These are phyloP conservation scores for Arbutus unedo DNA, from an alignment of 148 eudicot genomes.

Conservation along the genomic window DNA sequence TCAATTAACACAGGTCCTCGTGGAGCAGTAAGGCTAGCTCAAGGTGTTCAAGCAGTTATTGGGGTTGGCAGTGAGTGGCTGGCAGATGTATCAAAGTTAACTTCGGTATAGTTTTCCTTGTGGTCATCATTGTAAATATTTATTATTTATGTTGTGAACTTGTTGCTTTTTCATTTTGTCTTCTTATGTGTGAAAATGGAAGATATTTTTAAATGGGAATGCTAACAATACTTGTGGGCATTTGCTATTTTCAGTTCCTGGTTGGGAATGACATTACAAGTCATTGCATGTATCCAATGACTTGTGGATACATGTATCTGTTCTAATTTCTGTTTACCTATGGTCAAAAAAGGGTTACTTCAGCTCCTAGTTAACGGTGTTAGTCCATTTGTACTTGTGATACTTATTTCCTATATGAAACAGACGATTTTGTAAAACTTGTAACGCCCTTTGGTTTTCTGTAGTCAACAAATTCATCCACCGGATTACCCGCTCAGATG, in stretches of 20 bases:
- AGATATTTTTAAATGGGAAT: neutral
- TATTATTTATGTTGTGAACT: neutral
- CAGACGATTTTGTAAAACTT: neutral
- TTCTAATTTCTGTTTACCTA: neutral
- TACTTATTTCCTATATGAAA: neutral
- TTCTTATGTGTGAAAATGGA: neutral
- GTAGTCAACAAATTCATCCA: conserved; percentile 59
- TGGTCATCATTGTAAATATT: neutral
- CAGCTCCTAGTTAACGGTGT: neutral
- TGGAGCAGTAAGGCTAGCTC: conserved; percentile 85
- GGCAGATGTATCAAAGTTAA: conserved; percentile 77
- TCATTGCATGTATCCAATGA: neutral
- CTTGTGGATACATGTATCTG: neutral
- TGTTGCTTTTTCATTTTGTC: neutral
- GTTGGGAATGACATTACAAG: neutral
- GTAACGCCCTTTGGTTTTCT: conserved; percentile 25
- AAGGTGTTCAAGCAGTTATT: conserved; percentile 90
- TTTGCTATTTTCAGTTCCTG: neutral
- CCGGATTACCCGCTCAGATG: conserved; percentile 66
- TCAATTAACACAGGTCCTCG: conserved; percentile 94
- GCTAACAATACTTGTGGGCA: neutral
- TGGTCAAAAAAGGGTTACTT: neutral
- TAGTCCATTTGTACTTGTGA: neutral
- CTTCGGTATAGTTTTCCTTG: neutral
- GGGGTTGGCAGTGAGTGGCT: conserved; percentile 99